Base-by-base conservation (phyloP, 768 basidiomycete species). In the Fistulinella prunicolor region DNA sequence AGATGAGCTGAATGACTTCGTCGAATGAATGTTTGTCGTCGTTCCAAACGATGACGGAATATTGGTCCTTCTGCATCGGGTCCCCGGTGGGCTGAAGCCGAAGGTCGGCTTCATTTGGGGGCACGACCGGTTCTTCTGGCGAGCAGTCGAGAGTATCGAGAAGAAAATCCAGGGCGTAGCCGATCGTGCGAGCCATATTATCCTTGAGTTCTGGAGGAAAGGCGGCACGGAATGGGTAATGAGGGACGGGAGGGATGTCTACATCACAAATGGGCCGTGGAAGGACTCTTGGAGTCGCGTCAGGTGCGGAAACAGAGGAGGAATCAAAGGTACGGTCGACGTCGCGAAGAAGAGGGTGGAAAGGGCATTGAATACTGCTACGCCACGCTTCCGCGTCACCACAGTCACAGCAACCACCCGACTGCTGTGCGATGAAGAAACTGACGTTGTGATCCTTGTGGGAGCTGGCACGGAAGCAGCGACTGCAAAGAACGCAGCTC, bases 21-120 rank as follows among this genome's bases (percentile, higher is more conserved):
- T 86, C 84, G 58, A 86, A 88, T 0, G 91, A 93, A 67, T 97
- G 96, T 58, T 94, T 95, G 67, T 99, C 96, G 66, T 96, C 94
- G 70, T 94, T 94, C 94, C 94, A 97, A 5, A 98, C 69, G 22
- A 95, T 74, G 48, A 97, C 76, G 37, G 86, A 85, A 57, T 84
- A 91, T 45, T 83, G 78, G 55, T 91, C 88, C 52, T 83, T 85
- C 72, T 79, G 77, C 77, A 86, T 81, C 9, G 88, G 86, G 55
- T 92, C 88, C 6, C 80, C 82, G 1, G 86, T 83, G 9, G 85
- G 81, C 59, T 91, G 85, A 12, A 83, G 68, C 9, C 85, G 80
- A 10, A 91, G 75, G 47, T 86, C 85, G 0, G 79, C 79, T 60
- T 89, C 86, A 48, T 77, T 79, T 0, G 69, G 55, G 0, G 88